Conservation (phyloP, 2,329 filamentous ascomycete genomes). For the Pseudomassariella vexata region DNA sequence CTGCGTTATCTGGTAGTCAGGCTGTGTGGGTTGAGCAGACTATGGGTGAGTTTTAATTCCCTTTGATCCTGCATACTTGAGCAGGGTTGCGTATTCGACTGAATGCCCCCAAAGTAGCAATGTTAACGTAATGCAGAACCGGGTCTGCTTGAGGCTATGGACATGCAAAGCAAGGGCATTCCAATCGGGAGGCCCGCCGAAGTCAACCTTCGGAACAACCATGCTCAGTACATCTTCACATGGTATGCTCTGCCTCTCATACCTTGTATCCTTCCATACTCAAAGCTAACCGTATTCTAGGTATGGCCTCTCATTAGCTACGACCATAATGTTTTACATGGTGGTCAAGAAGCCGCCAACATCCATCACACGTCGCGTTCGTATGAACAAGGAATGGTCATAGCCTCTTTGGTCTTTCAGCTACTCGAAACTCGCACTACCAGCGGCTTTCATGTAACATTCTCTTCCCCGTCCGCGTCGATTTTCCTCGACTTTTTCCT, state of each 20-base stretch:
- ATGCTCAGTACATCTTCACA: slow-evolving; percentile 97
- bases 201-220: slow-evolving; percentile 92
- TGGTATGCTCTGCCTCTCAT: slow-evolving; percentile 58
- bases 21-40: slow-evolving; percentile 94
- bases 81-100: slow-evolving; percentile 9
- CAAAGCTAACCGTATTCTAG: slow-evolving; percentile 36
- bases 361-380: slow-evolving; percentile 65
- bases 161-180: slow-evolving; percentile 73
- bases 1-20: slow-evolving; percentile 71
- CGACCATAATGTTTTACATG: slow-evolving; percentile 95
- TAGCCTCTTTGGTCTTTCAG: slow-evolving; percentile 11
- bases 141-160: slow-evolving; percentile 69
- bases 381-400: slow-evolving; percentile 72
- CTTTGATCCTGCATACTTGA: slow-evolving; percentile 11
- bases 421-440: no score
- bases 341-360: slow-evolving; percentile 81
- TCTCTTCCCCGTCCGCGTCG: slow-evolving; percentile 37
- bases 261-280: slow-evolving; percentile 1
- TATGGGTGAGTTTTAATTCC: slow-evolving; percentile 57
- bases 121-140: slow-evolving; percentile 50
- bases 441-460: slow-evolving; percentile 21
- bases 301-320: slow-evolving; percentile 81
- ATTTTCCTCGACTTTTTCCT: slow-evolving; percentile 29
- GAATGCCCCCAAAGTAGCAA: slow-evolving; percentile 7
- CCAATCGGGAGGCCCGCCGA: slow-evolving; percentile 84